Evolutionary conservation across 2,329 filamentous ascomycete genomes (phyloP).

Genomic region (Penicillium concentricum): DNA sequence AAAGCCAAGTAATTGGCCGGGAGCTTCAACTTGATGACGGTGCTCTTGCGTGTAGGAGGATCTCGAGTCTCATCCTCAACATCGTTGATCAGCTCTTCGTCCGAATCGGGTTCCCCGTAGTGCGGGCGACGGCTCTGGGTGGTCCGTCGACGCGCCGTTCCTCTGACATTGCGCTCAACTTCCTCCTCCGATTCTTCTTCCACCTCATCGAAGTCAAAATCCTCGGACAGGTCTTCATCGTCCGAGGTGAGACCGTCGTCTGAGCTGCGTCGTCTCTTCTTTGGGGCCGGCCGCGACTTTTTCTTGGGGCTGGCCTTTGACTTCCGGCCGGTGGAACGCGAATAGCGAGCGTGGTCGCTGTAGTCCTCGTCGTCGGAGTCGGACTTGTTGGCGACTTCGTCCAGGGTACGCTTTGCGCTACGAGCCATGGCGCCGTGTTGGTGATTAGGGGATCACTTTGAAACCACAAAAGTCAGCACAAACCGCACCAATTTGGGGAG

Average conservation of each 20-base stretch:
- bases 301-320: conserved; percentile 33
- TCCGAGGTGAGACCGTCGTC: conserved; percentile 45
- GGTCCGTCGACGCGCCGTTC: conserved; percentile 56
- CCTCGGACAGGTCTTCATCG: conserved; percentile 40
- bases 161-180: conserved; percentile 57
- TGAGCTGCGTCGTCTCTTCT: conserved; percentile 47
- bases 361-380: conserved; percentile 49
- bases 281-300: conserved; percentile 35
- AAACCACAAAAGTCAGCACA: conserved; percentile 5
- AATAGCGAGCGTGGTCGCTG: conserved; percentile 35
- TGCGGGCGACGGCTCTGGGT: conserved; percentile 52
- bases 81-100: conserved; percentile 27
- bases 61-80: conserved; percentile 18
- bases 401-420: conserved; percentile 40
- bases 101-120: conserved; percentile 55
- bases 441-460: conserved; percentile 6
- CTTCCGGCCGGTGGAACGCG: conserved; percentile 26
- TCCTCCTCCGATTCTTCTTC: conserved; percentile 43
- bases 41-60: conserved; percentile 21
- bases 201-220: conserved; percentile 46
- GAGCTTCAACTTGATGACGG: conserved; percentile 34
- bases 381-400: conserved; percentile 45
- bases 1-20: conserved; percentile 27
- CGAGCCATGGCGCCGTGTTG: conserved; percentile 31
- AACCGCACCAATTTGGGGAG: not conserved